Percentiles rank a stretch among this genome's conserved stretches.
phyloP scores from a whole-genome alignment of 768 basidiomycete species.

The Leccinum subgranulosum region DNA sequence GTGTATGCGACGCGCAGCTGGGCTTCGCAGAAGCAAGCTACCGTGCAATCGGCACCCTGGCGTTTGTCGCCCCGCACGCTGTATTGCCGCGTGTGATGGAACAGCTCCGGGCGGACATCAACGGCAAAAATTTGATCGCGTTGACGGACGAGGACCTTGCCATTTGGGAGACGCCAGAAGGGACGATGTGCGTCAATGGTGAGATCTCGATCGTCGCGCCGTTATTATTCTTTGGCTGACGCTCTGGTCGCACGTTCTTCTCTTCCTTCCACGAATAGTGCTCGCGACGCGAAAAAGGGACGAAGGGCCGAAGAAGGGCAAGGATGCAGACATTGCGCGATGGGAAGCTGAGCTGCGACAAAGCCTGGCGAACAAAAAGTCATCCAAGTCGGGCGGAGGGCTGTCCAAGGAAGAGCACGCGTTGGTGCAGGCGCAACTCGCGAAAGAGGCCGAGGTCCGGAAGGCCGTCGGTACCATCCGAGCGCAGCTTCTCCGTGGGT shows the following conservation, averaged over 20 bases:
- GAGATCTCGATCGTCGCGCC: neutral
- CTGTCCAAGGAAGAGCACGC: conserved; percentile 85
- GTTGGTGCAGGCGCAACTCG: conserved; percentile 79
- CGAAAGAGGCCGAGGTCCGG: conserved; percentile 73
- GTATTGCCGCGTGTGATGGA: conserved; percentile 70
- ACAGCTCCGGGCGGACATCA: conserved; percentile 65
- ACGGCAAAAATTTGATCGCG: conserved; percentile 51
- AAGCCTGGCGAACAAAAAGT: conserved; percentile 76
- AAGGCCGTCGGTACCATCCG: conserved; percentile 54
- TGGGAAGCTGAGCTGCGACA: conserved; percentile 96
- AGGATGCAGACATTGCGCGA: conserved; percentile 83
- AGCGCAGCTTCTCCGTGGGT: conserved; percentile 56
- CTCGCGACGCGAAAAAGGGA: conserved; percentile 56
- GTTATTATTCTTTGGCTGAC: neutral
- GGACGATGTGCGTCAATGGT: conserved; percentile 82
- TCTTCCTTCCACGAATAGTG: conserved; percentile 39
- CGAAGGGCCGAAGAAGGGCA: conserved; percentile 64
- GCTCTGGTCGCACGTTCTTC: neutral
- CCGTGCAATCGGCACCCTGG: conserved; percentile 68
- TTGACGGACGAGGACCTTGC: conserved; percentile 74
- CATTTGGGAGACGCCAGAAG: conserved; percentile 84
- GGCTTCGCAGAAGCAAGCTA: conserved; percentile 69
- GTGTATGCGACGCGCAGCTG: conserved; percentile 24
- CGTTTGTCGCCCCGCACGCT: conserved; percentile 71
- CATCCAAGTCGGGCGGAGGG: conserved; percentile 25